Conservation (phyloP, 257 asterid genomes). For the Cinchona pubescens region DNA sequence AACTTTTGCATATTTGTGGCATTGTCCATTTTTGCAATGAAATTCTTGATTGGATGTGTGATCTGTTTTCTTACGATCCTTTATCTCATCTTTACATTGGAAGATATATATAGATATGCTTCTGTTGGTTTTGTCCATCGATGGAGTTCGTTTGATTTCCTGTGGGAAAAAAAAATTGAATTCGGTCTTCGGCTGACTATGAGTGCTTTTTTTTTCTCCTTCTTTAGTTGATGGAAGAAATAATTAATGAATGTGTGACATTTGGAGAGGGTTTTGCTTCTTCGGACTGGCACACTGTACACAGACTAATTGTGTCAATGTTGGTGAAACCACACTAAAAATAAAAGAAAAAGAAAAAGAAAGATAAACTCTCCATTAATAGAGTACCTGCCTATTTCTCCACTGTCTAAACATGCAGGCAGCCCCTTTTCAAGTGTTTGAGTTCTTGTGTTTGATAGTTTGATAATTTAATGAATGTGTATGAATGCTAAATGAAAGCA, state of each 20-base stretch:
- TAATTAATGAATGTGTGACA: neutral
- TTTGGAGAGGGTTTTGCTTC: conserved; percentile 8
- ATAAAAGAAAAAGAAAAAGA: no score
- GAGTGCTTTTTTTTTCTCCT: neutral
- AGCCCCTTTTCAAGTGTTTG: neutral
- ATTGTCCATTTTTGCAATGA: neutral
- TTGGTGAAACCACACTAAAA: neutral
- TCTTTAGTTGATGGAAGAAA: neutral
- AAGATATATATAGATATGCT: neutral
- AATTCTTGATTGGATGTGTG: conserved; percentile 1
- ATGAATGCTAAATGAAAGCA: neutral
- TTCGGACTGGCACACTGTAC: neutral
- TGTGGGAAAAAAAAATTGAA: neutral
- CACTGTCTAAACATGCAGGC: no score
- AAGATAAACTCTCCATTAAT: neutral
- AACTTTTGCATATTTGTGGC: neutral
- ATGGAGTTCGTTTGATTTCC: neutral
- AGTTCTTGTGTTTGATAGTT: neutral
- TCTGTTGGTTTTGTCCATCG: conserved; percentile 4
- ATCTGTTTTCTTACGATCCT: conserved; percentile 1
- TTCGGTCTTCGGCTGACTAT: neutral
- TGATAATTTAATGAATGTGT: neutral
- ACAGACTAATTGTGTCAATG: neutral
- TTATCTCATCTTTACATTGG: neutral
- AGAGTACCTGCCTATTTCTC: neutral